Evolutionary conservation across 129 eudicot species (phyloP).

Genomic region (Dittrichia graveolens): DNA sequence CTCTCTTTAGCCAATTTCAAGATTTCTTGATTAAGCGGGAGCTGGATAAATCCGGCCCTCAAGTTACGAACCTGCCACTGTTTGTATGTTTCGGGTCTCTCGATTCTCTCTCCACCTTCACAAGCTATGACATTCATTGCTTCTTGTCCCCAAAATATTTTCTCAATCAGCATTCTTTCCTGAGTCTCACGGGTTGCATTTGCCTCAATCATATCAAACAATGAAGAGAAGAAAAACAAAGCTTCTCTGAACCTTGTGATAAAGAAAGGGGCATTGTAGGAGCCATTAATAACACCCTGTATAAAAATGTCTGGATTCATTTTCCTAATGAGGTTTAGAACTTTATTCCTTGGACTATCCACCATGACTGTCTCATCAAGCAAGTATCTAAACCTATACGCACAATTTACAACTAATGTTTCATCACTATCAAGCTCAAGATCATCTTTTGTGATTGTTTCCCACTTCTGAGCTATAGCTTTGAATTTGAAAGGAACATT

Average conservation of each 20-base stretch:
- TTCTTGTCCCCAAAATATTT: constrained; percentile 60
- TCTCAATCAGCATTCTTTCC: constrained; percentile 68
- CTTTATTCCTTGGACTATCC: constrained; percentile 67
- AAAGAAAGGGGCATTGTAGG: constrained; percentile 75
- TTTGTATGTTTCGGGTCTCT: constrained; percentile 80
- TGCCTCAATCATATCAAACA: constrained; percentile 82
- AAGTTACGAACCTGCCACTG: constrained; percentile 74
- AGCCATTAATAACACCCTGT: constrained; percentile 68
- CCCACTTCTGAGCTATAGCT: constrained; percentile 82
- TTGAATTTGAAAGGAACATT: constrained; percentile 70
- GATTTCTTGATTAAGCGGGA: constrained; percentile 65
- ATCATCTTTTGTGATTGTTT: constrained; percentile 57
- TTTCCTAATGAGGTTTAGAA: constrained; percentile 54
- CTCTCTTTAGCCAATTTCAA: constrained; percentile 56
- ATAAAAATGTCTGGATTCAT: constrained; percentile 62
- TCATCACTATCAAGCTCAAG: constrained; percentile 61
- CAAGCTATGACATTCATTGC: constrained; percentile 87
- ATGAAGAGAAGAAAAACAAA: constrained; percentile 66
- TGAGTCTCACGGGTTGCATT: constrained; percentile 54
- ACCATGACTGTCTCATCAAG: constrained; percentile 75
- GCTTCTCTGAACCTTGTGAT: constrained; percentile 80
- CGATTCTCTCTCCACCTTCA: constrained; percentile 83
- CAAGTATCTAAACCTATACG: constrained; percentile 54
- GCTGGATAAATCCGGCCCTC: constrained; percentile 62
- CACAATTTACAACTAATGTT: constrained; percentile 58